Base-by-base conservation (phyloP, 306 rosid genomes). In the Oemleria cerasiformis region DNA sequence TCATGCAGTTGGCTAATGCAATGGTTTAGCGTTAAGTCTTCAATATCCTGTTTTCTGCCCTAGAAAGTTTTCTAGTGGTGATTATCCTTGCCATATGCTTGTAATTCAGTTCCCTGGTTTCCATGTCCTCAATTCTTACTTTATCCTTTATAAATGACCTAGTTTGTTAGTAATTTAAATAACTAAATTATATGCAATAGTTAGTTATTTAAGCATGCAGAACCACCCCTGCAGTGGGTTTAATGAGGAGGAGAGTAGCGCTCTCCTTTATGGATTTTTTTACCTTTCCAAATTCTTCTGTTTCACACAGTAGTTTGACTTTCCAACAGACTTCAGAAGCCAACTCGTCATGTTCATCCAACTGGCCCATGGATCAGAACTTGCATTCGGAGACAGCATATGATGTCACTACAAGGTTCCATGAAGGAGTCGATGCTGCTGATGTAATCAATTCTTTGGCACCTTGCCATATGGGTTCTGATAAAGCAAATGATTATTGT, bases 291-390 rank as follows among this genome's bases (percentile, higher is more conserved):
- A 62, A 43, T 57, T 73, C 68, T 64, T 73, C 9, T 70, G 59
- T 42, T 58, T 70, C 68, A 65, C 25, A 47, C 54, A 45, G 70
- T 63, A 34, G 41, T 78, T 82, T 72, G 58, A 65, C 47, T 68
- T 80, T 51, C 72, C 20, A 68, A 67, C 87, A 87, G 96, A 84
- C 75, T 30, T 77, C 73, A 70, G 67, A 67, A 75, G 75, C 75
- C 55, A 77, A 65, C 69, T 76, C 77, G 47, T 75, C 82, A 67
- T 51, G 60, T 40, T 55, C 73, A 36, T 58, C 81, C 65, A 75
- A 57, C 48, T 84, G 77, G 88, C 78, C 84, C 51, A 59, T 77
- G 72, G 86, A 83, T 81, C 78, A 20, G 75, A 58, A 70, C 54
- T 41, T 49, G 57, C 79, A 70, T 63, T 53, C 80, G 64, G 64